phyloP scores from a whole-genome alignment of 768 basidiomycete genomes.

The Glaciozyma martinii region DNA sequence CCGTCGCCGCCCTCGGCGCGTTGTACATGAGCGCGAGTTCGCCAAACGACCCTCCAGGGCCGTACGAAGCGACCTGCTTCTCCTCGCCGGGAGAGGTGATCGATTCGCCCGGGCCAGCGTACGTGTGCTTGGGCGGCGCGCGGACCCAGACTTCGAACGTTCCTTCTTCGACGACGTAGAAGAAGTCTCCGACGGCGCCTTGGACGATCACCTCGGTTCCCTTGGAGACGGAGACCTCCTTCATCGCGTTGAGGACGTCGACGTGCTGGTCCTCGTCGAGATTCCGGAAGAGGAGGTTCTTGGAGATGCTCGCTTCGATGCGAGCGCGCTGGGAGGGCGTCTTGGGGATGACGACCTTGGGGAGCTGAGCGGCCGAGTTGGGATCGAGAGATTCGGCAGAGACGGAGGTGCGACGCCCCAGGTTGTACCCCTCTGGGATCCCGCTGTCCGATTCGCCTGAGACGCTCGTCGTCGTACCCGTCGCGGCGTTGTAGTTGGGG shows the following conservation, averaged over 20 bases:
- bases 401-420: constrained; percentile 87
- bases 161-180: constrained; percentile 92
- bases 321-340: constrained; percentile 71
- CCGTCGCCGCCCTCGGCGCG: constrained; percentile 88
- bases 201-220: constrained; percentile 91
- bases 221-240: constrained; percentile 60
- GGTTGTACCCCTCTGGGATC: constrained; percentile 62
- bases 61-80: constrained; percentile 62
- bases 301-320: constrained; percentile 75
- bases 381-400: constrained; percentile 93
- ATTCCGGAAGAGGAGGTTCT: constrained; percentile 90
- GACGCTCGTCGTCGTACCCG: background rate
- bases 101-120: constrained; percentile 41
- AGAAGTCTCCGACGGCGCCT: constrained; percentile 92
- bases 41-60: constrained; percentile 78
- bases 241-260: constrained; percentile 91
- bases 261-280: constrained; percentile 92
- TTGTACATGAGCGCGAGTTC: constrained; percentile 98
- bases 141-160: constrained; percentile 64
- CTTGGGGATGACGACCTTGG: constrained; percentile 58
- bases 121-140: constrained; percentile 28
- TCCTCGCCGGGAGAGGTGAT: constrained; percentile 38
- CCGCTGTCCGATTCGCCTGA: background rate
- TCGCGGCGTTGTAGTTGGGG: constrained; percentile 26
- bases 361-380: constrained; percentile 49